phyloP scores from a whole-genome alignment of 2,329 filamentous ascomycete species.

The Graphiopsis chlorocephala region DNA sequence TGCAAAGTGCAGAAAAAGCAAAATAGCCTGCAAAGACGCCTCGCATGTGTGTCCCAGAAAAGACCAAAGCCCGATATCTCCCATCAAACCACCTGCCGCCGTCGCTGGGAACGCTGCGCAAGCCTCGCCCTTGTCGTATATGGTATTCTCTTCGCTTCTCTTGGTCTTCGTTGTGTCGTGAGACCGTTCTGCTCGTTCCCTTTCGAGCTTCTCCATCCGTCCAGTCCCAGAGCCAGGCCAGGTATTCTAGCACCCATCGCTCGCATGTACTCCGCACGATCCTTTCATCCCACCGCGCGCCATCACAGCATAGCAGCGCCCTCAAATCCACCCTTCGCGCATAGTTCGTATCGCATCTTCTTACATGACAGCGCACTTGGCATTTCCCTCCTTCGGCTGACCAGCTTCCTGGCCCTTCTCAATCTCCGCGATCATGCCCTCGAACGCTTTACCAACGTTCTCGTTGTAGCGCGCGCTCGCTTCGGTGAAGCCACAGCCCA shows the following conservation, averaged over 20 bases:
- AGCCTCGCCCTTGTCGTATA: neutral
- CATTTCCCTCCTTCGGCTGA: slow-evolving; percentile 72
- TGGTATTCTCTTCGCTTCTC: neutral
- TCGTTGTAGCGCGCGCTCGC: slow-evolving; percentile 91
- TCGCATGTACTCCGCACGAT: neutral
- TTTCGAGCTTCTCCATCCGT: neutral
- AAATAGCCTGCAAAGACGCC: neutral
- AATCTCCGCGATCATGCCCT: slow-evolving; percentile 89
- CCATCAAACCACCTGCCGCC: neutral
- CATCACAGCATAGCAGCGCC: neutral
- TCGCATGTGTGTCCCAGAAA: neutral
- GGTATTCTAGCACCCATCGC: neutral
- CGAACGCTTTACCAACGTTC: slow-evolving; percentile 89
- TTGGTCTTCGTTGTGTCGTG: neutral
- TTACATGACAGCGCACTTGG: slow-evolving; percentile 87
- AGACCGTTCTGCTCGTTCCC: neutral
- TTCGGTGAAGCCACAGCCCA: slow-evolving; percentile 92
- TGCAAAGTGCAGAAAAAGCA: neutral
- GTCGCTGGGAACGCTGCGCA: neutral
- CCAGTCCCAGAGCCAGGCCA: neutral
- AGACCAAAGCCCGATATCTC: neutral
- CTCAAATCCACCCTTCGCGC: neutral
- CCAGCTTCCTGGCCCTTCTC: slow-evolving; percentile 86
- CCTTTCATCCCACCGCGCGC: neutral
- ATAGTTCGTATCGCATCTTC: neutral